A percentile compares a stretch with the other conserved stretches of the same genome.
Evolutionary conservation across 1,139 yeast species (phyloP).

Genomic region (Pichia inconspicua): DNA sequence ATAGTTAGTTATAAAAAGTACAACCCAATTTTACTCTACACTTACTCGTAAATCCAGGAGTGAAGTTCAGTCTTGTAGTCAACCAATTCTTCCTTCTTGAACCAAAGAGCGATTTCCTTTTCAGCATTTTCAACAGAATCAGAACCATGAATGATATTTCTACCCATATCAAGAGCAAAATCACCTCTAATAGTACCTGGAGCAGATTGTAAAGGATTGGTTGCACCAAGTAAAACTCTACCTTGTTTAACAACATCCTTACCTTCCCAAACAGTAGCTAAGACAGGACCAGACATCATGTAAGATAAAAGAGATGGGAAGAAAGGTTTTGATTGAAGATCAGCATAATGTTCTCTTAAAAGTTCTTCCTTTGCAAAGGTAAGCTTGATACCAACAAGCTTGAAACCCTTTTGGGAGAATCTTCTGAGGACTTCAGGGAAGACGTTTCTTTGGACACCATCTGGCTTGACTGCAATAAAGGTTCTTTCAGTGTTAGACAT

Average conservation of each 20-base stretch:
- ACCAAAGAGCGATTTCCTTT: conserved; percentile 96
- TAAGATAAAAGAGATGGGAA: conserved; percentile 92
- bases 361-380: conserved; percentile 79
- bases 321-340: conserved; percentile 93
- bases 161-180: conserved; percentile 92
- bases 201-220: conserved; percentile 94
- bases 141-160: conserved; percentile 99
- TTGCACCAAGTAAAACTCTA: conserved; percentile 96
- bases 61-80: conserved; percentile 81
- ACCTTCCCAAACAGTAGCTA: conserved; percentile 99
- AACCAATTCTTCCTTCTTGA: conserved; percentile 93
- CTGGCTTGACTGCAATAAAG: conserved; percentile 99
- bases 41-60: conserved; percentile 92
- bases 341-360: conserved; percentile 91
- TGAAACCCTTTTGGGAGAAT: conserved; percentile 96
- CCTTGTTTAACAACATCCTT: conserved; percentile 99
- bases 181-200: conserved; percentile 99
- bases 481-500: conserved; percentile 69
- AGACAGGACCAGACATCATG: conserved; percentile 98
- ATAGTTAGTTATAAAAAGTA: background rate
- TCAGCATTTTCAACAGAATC: conserved; percentile 98
- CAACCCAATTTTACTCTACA: background rate
- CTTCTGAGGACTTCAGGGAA: conserved; percentile 83
- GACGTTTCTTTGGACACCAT: conserved; percentile 99
- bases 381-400: conserved; percentile 93